Evolutionary conservation across 1,139 yeast genomes (phyloP).

Genomic region (Nakaseomyces uthaithaninus): DNA sequence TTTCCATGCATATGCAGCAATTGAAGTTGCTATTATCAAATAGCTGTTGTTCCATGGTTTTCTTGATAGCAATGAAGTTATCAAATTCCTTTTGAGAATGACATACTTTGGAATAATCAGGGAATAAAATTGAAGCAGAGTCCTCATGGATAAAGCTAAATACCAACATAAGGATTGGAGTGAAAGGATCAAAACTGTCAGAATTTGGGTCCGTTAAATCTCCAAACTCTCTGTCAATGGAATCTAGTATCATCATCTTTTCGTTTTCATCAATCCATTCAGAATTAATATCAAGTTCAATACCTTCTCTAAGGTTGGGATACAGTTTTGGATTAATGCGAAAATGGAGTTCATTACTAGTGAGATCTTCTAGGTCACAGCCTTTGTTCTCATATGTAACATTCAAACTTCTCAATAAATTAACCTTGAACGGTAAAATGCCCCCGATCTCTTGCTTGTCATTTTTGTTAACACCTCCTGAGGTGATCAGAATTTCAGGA

Average conservation of each 20-base stretch:
- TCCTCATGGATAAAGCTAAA: constrained; percentile 40
- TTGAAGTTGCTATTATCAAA: constrained; percentile 39
- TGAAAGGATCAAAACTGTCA: constrained; percentile 32
- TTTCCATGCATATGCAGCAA: constrained; percentile 56
- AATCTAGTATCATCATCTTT: constrained; percentile 16
- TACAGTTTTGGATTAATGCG: constrained; percentile 18
- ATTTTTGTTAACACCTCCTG: constrained; percentile 3
- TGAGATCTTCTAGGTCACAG: constrained; percentile 13
- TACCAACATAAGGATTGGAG: constrained; percentile 37
- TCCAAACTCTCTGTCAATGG: constrained; percentile 27
- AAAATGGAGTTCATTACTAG: constrained; percentile 22
- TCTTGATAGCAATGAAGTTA: constrained; percentile 20
- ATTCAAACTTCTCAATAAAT: constrained; percentile 9
- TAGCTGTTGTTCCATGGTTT: constrained; percentile 24
- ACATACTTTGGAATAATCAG: constrained; percentile 16
- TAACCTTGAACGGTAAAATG: constrained; percentile 15
- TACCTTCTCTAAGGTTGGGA: constrained; percentile 30
- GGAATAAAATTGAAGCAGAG: constrained; percentile 23
- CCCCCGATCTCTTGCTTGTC: constrained; percentile 14
- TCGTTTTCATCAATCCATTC: constrained; percentile 28
- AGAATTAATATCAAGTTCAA: constrained; percentile 27
- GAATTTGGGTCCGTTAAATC: constrained; percentile 35
- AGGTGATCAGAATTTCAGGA: constrained; percentile 37
- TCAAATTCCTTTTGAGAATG: constrained; percentile 16
- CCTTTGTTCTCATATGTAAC: constrained; percentile 10